These are phyloP conservation scores for Neoarthrinium moseri DNA, from an alignment of 2,329 filamentous ascomycete species.

Conservation along the genomic window DNA sequence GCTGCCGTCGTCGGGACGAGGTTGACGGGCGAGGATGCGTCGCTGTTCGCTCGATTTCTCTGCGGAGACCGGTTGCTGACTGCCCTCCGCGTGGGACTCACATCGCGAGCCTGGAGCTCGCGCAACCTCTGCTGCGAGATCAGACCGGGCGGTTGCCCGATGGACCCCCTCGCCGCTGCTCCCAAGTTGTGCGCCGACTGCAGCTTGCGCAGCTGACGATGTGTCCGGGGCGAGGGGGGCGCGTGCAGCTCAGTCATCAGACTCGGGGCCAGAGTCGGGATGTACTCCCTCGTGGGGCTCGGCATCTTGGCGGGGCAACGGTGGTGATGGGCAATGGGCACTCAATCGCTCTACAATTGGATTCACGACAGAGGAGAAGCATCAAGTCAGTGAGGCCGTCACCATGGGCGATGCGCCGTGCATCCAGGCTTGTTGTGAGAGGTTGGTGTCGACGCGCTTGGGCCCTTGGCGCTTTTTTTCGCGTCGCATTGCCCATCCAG, in stretches of 20 bases:
- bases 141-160: constrained; percentile 38
- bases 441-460: constrained; percentile 4
- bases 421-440: neutral
- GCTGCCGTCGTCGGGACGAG: constrained; percentile 35
- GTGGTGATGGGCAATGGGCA: neutral
- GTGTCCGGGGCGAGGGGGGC: constrained; percentile 62
- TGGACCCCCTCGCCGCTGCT: constrained; percentile 42
- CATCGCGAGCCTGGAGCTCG: constrained; percentile 26
- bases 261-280: constrained; percentile 25
- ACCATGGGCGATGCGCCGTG: neutral
- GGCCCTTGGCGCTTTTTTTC: neutral
- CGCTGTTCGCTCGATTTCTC: constrained; percentile 70
- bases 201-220: constrained; percentile 68
- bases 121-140: constrained; percentile 62
- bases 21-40: constrained; percentile 49
- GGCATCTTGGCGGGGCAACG: constrained; percentile 21
- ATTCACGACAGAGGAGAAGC: too few species aligned
- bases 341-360: neutral
- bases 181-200: constrained; percentile 73
- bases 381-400: constrained; percentile 1
- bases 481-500: neutral
- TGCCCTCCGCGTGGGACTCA: constrained; percentile 35
- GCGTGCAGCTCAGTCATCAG: constrained; percentile 47
- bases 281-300: constrained; percentile 25
- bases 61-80: constrained; percentile 44